Evolutionary conservation across 192 early-diverging fungal species (phyloP), one percentile per base, ranked within the genome.

Genomic region (Podila horticola): DNA sequence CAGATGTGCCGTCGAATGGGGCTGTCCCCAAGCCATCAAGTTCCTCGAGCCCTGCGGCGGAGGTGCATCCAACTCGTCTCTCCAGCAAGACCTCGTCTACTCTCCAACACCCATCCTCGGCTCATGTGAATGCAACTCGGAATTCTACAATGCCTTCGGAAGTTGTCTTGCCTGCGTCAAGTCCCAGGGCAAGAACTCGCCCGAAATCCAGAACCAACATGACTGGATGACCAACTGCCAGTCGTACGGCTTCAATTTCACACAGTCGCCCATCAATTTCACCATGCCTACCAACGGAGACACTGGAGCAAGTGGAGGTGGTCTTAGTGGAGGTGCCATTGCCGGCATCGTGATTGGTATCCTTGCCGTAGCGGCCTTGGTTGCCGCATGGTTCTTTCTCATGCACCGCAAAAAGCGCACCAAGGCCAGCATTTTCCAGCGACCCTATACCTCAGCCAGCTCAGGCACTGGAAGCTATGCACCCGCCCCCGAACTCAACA

Each of bases 191-290:
- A 64, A 81, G 50, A 69, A 62, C 33, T 31, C 2, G 0, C 77
- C 77, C 7, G 9, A 4, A 3, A 81, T 81, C 36, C 65, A 81
- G 31, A 73, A 45, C 15, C 77, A 81, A 41, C 66, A 73, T 20
- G 58, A 64, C 48, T 81, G 71, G 70, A 63, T 51, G 0, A 58
- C 51, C 36, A 30, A 66, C 55, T 81, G 77, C 63, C 50, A 62
- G 5, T 26, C 38, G 29, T 73, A 73, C 24, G 77, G 77, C 17
- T 81, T 81, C 77, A 73, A 73, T 62, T 73, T 69, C 33, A 81
- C 77, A 15, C 41, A 49, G 0, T 59, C 66, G 1, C 77, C 77
- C 31, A 60, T 81, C 57, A 45, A 41, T 24, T 81, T 64, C 36
- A 66, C n/a, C 0, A 36, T 51, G 15, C 77, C 77, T 5, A 73